Conservation (phyloP, 306 rosid species). For the Pueraria montana region DNA sequence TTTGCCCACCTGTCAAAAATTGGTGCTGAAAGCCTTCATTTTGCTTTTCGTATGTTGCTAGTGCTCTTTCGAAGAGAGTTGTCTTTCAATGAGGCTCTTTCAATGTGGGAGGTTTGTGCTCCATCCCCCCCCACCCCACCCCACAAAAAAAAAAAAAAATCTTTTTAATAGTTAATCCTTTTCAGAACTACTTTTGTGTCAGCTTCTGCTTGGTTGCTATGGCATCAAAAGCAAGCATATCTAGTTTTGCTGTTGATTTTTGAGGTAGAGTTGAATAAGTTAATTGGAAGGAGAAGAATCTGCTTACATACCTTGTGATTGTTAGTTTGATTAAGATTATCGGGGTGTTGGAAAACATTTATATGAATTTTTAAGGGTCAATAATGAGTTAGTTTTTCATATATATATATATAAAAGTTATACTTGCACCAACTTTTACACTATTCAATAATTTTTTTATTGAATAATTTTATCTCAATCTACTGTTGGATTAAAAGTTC, state of each 20-base stretch:
- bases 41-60: slow-evolving; percentile 94
- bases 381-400: background rate
- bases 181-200: slow-evolving; percentile 8
- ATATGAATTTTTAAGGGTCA: slow-evolving; percentile 31
- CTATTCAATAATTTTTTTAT: too few relatives aligned
- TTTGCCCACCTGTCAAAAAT: slow-evolving; percentile 82
- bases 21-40: slow-evolving; percentile 98
- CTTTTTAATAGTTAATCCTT: background rate
- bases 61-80: slow-evolving; percentile 96
- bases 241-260: slow-evolving; percentile 8
- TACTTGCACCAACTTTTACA: background rate
- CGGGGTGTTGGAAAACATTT: slow-evolving; percentile 1
- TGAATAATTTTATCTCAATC: background rate
- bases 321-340: slow-evolving; percentile 39
- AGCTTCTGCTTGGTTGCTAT: background rate
- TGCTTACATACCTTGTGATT: slow-evolving; percentile 24
- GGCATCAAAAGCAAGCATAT: slow-evolving; percentile 24
- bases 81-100: slow-evolving; percentile 89
- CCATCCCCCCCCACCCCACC: background rate
- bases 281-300: slow-evolving; percentile 24
- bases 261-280: slow-evolving; percentile 39
- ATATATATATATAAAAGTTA: too few relatives aligned
- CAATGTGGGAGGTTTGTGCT: slow-evolving; percentile 96
- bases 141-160: too few relatives aligned
- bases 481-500: background rate